Evolutionary conservation across 345 rosid genomes (phyloP), one percentile per base, ranked within the genome.

Genomic region (Ceriops tagal): DNA sequence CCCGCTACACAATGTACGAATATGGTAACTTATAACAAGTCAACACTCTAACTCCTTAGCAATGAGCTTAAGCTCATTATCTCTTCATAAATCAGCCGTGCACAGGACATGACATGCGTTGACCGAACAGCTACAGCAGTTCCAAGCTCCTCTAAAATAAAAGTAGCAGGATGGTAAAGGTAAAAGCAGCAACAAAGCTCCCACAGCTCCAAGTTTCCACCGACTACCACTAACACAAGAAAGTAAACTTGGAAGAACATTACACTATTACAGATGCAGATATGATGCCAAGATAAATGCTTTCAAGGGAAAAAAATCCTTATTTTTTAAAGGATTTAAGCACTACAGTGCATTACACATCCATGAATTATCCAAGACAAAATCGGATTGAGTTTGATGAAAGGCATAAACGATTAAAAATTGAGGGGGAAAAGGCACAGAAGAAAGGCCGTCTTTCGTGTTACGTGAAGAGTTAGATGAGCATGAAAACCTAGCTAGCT

Each of bases 181-280:
- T 46, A 37, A 58, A 71, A 68, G 34, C 58, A 63, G 61, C 55
- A 64, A 67, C 8, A 37, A 65, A 76, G 62, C n/a, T 47, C 60
- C 60, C 21, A 66, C 34, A 20, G 76, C 58, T 60, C 53, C 65
- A 35, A 43, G 20, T 55, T 30, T 58, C 74, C 47, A 62, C 66
- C 63, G 64, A 59, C 73, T 58, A 67, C 65, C 49, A 31, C 65
- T 49, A 68, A 46, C 43, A 53, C 32, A 72, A 47, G 62, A 27
- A 53, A 35, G 43, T 59, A 21, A 51, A 67, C 59, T 55, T 58
- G 19, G 26, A 65, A 53, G 62, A 59, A 62, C 22, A 67, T 8
- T 26, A 55, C 30, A 55, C 15, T 2, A 49, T 59, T 21, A 58
- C 47, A 65, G 43, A 69, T 37, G 52, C 35, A 51, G 47, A 30